Conservation (phyloP, 768 basidiomycete genomes). For the Suillus tomentosus region DNA sequence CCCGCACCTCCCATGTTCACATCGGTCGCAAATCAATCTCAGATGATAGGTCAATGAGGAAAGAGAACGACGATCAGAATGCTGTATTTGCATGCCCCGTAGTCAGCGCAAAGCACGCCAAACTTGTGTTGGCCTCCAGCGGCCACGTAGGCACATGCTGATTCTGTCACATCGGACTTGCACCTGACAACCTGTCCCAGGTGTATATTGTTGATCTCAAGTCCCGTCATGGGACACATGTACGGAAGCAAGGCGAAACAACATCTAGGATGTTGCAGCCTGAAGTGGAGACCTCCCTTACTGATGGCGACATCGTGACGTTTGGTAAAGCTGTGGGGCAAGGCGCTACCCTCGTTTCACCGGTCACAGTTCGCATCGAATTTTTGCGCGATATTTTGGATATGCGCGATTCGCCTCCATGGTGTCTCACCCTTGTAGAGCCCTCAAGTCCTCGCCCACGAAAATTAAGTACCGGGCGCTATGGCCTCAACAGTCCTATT, state of each 20-base stretch:
- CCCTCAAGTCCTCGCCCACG: slow-evolving; percentile 34
- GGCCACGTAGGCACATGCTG: slow-evolving; percentile 55
- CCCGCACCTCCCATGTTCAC: slow-evolving; percentile 51
- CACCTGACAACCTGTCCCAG: slow-evolving; percentile 38
- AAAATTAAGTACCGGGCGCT: slow-evolving; percentile 57
- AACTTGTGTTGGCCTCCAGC: slow-evolving; percentile 69
- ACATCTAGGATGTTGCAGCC: slow-evolving; percentile 51
- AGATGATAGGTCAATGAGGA: slow-evolving; percentile 41
- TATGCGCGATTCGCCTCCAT: slow-evolving; percentile 24
- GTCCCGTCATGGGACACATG: slow-evolving; percentile 78
- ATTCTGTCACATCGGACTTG: slow-evolving; percentile 19
- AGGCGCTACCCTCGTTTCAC: slow-evolving; percentile 59
- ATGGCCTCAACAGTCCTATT: slow-evolving; percentile 51
- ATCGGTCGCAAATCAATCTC: slow-evolving; percentile 69
- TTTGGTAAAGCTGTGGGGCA: slow-evolving; percentile 78
- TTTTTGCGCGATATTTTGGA: slow-evolving; percentile 36
- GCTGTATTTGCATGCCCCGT: slow-evolving; percentile 78
- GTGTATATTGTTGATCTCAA: slow-evolving; percentile 68
- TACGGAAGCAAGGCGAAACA: slow-evolving; percentile 55
- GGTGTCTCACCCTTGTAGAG: slow-evolving; percentile 18
- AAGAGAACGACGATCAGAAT: slow-evolving; percentile 44
- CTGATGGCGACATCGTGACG: slow-evolving; percentile 70
- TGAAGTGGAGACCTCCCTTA: slow-evolving; percentile 56
- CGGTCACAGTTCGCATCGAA: slow-evolving; percentile 63
- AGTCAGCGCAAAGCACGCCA: slow-evolving; percentile 78